These are phyloP conservation scores for Lithohypha guttulata DNA, from an alignment of 2,329 filamentous ascomycete species.

Conservation along the genomic window DNA sequence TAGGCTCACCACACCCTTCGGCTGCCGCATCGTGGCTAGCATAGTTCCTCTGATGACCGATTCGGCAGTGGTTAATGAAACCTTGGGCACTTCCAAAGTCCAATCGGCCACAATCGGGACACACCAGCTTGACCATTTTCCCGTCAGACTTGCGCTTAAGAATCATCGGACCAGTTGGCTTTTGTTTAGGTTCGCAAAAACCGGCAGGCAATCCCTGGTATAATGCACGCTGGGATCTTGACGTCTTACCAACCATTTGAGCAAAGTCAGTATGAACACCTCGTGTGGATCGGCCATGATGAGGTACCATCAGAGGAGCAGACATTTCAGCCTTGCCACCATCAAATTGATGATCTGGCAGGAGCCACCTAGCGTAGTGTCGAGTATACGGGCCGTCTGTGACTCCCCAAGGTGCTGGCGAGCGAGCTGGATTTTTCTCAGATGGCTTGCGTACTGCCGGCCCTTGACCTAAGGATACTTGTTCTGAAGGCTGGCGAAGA, in stretches of 20 bases:
- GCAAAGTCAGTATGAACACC: slow-evolving; percentile 54
- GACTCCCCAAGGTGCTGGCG: slow-evolving; percentile 82
- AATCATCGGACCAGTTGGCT: slow-evolving; percentile 63
- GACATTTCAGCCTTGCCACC: slow-evolving; percentile 37
- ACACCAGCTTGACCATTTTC: slow-evolving; percentile 79
- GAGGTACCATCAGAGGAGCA: slow-evolving; percentile 6
- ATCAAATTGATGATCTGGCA: slow-evolving; percentile 80
- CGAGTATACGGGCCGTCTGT: slow-evolving; percentile 84
- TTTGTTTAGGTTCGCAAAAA: slow-evolving; percentile 65
- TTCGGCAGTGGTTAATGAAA: slow-evolving; percentile 98
- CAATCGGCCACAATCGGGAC: slow-evolving; percentile 74
- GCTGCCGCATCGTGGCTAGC: slow-evolving; percentile 94
- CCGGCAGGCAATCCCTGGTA: slow-evolving; percentile 59
- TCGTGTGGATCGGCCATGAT: slow-evolving; percentile 32
- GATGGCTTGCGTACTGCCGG: slow-evolving; percentile 37
- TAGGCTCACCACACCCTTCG: slow-evolving; percentile 69
- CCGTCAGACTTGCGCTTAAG: slow-evolving; percentile 75
- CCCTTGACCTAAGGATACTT: slow-evolving; percentile 65
- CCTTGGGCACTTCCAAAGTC: slow-evolving; percentile 95
- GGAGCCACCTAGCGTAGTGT: slow-evolving; percentile 92
- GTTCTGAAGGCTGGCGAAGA: slow-evolving; percentile 53
- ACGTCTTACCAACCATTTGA: slow-evolving; percentile 41
- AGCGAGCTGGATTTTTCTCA: slow-evolving; percentile 32
- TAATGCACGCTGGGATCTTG: slow-evolving; percentile 47
- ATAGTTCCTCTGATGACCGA: slow-evolving; percentile 85